Base-by-base conservation (phyloP, 352 stramenopile species). In the Lagenidium giganteum region DNA sequence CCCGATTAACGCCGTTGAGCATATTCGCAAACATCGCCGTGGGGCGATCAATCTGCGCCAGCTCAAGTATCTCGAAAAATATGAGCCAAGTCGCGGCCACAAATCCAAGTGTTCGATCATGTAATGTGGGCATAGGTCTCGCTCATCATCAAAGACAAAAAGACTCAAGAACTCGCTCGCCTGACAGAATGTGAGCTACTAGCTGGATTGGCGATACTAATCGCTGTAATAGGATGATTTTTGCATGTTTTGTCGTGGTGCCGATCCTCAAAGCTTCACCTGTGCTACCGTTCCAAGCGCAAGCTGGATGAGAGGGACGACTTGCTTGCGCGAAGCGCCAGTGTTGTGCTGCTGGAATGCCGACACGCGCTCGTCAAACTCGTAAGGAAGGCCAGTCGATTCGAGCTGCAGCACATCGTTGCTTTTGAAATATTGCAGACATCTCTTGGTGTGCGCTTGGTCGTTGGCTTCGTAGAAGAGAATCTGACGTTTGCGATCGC, bases 31-130 rank as follows among this genome's bases (percentile, higher is more conserved):
- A 58, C 85, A 87, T 46, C 83, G 95, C 18, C 84, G 95, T 47
- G 95, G 96, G 16, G 96, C 96, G 12, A 99, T 99, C 63, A 99
- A 99, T 60, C 70, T 96, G 40, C 96, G 96, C 39, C 96, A 99
- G 66, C 80, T 99, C 38, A 87, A 96, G 56, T 99, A 98, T 64
- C 68, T 99, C 52, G 91, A 98, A 61, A 93, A 93, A 54, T 99
- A 99, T 68, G 71, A 92, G 47, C 72, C 80, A 25, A 71, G 65
- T 5, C 75, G 73, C 40, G 70, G 72, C 36, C 62, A 76, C 53
- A 90, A 91, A 59, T 57, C 67, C 44, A 88, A 88, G 59, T 95
- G 83, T 62, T 42, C 54, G 42, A 89, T 95, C 60, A 93, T 93
- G 83, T 95, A 62, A 85, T 26, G 11, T 17, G 16, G 17, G 14